Percentiles rank a stretch among this genome's conserved stretches.
These are phyloP conservation scores for Skeletonema menzelii DNA, from an alignment of 108 stramenopile species.

Conservation along the genomic window DNA sequence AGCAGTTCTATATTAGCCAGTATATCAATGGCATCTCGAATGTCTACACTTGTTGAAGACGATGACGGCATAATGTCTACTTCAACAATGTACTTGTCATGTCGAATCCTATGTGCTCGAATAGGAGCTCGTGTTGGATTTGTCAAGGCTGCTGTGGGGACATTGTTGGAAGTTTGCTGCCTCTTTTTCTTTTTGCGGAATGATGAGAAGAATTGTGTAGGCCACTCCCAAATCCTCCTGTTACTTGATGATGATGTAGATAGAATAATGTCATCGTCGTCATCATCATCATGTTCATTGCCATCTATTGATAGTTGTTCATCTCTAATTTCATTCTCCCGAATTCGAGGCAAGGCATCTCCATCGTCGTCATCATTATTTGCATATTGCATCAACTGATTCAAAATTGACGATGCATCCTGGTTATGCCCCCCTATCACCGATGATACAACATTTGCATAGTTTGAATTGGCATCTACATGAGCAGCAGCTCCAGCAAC, in stretches of 20 bases:
- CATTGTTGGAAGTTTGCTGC: not conserved
- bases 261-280: not conserved
- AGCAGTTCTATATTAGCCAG: slow-evolving; percentile 62
- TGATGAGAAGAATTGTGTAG: not conserved
- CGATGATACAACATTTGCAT: not conserved
- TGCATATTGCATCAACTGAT: not conserved
- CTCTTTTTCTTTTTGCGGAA: not conserved
- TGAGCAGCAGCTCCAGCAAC: not conserved
- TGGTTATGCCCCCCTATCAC: not conserved
- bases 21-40: slow-evolving; percentile 58
- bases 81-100: slow-evolving; percentile 37
- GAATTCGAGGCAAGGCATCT: not conserved
- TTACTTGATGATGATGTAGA: not conserved
- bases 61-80: slow-evolving; percentile 16
- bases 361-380: not conserved
- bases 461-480: not conserved
- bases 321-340: not conserved
- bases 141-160: not conserved
- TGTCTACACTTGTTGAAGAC: not conserved
- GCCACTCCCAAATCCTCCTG: not conserved
- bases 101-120: slow-evolving; percentile 21
- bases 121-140: slow-evolving; percentile 8
- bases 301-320: slow-evolving; percentile 1
- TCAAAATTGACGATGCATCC: not conserved
- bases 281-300: not conserved